A percentile compares a stretch with the other conserved stretches of the same genome.
Evolutionary conservation across 768 basidiomycete species (phyloP).

Genomic region (Dioszegia hungarica): DNA sequence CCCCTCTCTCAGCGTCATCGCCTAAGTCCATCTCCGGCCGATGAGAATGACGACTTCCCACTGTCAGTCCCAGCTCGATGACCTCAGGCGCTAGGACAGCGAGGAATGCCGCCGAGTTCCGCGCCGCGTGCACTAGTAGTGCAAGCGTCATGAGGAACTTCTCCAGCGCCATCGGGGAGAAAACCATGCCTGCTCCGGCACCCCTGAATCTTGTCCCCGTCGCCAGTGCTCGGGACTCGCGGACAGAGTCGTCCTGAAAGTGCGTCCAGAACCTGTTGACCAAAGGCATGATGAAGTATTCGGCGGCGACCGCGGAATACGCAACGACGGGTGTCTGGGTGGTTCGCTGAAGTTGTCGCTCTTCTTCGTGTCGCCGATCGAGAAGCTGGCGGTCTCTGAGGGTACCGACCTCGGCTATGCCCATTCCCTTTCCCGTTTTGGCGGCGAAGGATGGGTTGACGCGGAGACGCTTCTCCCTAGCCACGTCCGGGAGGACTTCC

Average conservation of each 20-base stretch:
- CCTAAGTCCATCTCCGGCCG: conserved; percentile 33
- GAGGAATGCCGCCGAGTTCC: conserved; percentile 75
- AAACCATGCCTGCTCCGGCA: conserved; percentile 73
- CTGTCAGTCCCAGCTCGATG: conserved; percentile 73
- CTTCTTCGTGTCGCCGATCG: neutral
- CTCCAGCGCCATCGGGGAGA: conserved; percentile 70
- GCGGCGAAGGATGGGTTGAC: conserved; percentile 50
- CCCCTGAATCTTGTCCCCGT: conserved; percentile 55
- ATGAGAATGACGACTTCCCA: conserved; percentile 58
- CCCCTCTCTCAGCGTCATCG: conserved; percentile 9
- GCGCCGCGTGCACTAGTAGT: conserved; percentile 74
- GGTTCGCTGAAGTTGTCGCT: neutral
- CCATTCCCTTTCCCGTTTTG: conserved; percentile 1
- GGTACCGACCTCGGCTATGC: conserved; percentile 28
- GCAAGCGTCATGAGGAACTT: conserved; percentile 71
- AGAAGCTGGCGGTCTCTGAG: conserved; percentile 19
- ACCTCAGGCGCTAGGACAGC: conserved; percentile 73
- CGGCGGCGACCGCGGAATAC: conserved; percentile 65
- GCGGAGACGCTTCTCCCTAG: conserved; percentile 69
- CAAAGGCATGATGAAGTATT: conserved; percentile 81
- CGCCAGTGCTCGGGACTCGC: conserved; percentile 60
- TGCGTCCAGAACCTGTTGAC: conserved; percentile 95
- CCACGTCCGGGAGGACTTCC: conserved; percentile 59
- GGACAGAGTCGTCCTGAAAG: conserved; percentile 72
- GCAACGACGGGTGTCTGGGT: conserved; percentile 41